Base-by-base conservation (phyloP, 306 rosid species). In the Datisca glomerata region DNA sequence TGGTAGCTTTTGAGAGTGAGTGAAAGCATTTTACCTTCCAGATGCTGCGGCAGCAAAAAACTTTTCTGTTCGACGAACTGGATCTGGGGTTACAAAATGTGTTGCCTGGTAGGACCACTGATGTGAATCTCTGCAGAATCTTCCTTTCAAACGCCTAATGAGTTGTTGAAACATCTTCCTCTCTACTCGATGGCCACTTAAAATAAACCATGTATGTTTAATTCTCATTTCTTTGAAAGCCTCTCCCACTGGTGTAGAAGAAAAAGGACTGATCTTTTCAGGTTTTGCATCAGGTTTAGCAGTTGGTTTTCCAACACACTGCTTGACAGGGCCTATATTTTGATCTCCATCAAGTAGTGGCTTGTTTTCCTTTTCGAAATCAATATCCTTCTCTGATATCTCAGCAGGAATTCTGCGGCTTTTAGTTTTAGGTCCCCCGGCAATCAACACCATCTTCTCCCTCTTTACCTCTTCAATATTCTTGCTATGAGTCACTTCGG, bases 71-170 rank as follows among this genome's bases (percentile, higher is more conserved):
- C 98, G 58, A 43, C 81, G 72, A 49, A 89, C 25, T 43, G 93
- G 98, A 35, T 75, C 84, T 2, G 95, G 86, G 40, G 69, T 63
- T 36, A 89, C 73, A 47, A 75, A 84, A 60, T 89, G 95, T 18
- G 98, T 89, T 6, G 95, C 98, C 70, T 84, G 93, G 71, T 89
- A 89, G 28, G 98, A 84, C 98, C 98, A 84, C 47, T 84, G 73
- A 57, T 89, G 93, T 33, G 98, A 77, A 68, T 72, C 91, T 36
- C 91, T 75, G 66, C 93, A 80, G 60, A 65, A 71, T 47, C 65
- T 78, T 56, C 92, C 98, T 61, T 73, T 80, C 64, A 89, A 68
- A 24, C 65, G 60, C 75, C 68, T 78, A 38, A 89, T 78, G 32
- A 72, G 60, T 56, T 75, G 72, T 52, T 80, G 92, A 66, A 72